phyloP scores from a whole-genome alignment of 2,329 filamentous ascomycete species.

The Fusarium beomiforme region DNA sequence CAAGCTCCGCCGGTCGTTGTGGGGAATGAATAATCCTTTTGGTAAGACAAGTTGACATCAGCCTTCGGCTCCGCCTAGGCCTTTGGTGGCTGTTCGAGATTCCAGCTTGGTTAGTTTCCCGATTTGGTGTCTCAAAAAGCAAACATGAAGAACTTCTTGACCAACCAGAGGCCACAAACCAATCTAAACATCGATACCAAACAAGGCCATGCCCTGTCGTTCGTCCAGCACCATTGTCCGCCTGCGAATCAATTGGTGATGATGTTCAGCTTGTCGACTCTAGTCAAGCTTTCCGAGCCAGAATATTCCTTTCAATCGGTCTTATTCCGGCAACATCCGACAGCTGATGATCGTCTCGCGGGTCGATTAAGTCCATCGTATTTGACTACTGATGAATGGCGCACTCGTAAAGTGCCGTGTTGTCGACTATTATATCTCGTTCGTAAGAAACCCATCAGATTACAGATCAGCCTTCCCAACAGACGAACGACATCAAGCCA shows the following conservation, averaged over 20 bases:
- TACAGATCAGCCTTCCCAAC: constrained; percentile 10
- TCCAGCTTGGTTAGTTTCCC: constrained; percentile 26
- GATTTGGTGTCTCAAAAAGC: constrained; percentile 38
- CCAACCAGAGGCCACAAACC: constrained; percentile 30
- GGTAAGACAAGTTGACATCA: constrained; percentile 8
- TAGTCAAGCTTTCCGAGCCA: constrained; percentile 2
- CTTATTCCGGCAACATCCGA: constrained; percentile 28
- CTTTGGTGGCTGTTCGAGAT: constrained; percentile 32
- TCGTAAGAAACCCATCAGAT: constrained; percentile 14
- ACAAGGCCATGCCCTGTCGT: constrained; percentile 38
- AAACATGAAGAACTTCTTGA: constrained; percentile 30
- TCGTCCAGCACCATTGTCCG: constrained; percentile 23
- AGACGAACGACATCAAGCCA: constrained; percentile 5
- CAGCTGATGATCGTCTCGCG: background rate
- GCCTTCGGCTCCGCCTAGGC: constrained; percentile 28
- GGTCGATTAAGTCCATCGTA: background rate
- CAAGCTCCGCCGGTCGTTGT: background rate
- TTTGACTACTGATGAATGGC: background rate
- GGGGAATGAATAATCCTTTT: constrained; percentile 5
- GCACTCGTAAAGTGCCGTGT: background rate
- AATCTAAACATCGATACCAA: constrained; percentile 18
- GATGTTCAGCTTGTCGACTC: constrained; percentile 1
- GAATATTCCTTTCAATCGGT: constrained; percentile 6
- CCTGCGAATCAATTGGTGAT: constrained; percentile 20
- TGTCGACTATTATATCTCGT: background rate